Percentiles rank a stretch among this genome's conserved stretches.
Evolutionary conservation across 2,329 filamentous ascomycete species (phyloP).

Genomic region (Fusarium palustre): DNA sequence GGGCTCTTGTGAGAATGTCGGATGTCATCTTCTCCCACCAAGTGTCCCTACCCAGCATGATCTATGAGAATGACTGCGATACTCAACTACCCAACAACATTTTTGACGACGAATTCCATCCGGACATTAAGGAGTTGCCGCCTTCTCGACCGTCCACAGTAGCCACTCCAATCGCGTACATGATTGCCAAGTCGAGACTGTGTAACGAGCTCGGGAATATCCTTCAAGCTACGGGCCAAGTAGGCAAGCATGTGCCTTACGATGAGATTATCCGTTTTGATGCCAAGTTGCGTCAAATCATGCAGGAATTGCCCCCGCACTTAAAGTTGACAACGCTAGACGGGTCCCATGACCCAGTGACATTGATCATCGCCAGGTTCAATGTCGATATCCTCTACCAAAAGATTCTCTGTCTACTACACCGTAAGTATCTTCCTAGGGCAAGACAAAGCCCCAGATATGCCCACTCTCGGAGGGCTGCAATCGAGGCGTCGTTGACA

Average conservation of each 20-base stretch:
- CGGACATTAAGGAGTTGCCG: conserved; percentile 74
- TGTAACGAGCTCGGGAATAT: conserved; percentile 78
- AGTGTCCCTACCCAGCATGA: conserved; percentile 74
- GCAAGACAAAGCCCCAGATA: conserved; percentile 85
- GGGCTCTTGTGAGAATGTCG: conserved; percentile 77
- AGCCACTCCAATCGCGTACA: conserved; percentile 80
- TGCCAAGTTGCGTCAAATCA: conserved; percentile 69
- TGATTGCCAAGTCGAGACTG: conserved; percentile 79
- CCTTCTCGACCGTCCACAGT: conserved; percentile 74
- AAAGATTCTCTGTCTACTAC: conserved; percentile 88
- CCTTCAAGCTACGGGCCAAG: conserved; percentile 70
- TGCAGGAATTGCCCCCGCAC: conserved; percentile 80
- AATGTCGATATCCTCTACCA: conserved; percentile 87
- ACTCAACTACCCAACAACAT: conserved; percentile 81
- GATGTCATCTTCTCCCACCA: conserved; percentile 85
- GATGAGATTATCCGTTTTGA: conserved; percentile 74
- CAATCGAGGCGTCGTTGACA: conserved; percentile 87
- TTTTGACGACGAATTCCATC: conserved; percentile 83
- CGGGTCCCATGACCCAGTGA: conserved; percentile 82
- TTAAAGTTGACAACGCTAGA: conserved; percentile 80
- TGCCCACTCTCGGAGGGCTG: conserved; percentile 82
- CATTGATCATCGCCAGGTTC: conserved; percentile 86
- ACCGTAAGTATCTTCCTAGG: conserved; percentile 85
- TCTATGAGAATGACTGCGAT: conserved; percentile 80
- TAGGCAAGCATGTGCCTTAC: conserved; percentile 68